Percentiles rank a stretch among this genome's conserved stretches.
Evolutionary conservation across 2,329 filamentous ascomycete genomes (phyloP).

Genomic region (Penicillium palitans): DNA sequence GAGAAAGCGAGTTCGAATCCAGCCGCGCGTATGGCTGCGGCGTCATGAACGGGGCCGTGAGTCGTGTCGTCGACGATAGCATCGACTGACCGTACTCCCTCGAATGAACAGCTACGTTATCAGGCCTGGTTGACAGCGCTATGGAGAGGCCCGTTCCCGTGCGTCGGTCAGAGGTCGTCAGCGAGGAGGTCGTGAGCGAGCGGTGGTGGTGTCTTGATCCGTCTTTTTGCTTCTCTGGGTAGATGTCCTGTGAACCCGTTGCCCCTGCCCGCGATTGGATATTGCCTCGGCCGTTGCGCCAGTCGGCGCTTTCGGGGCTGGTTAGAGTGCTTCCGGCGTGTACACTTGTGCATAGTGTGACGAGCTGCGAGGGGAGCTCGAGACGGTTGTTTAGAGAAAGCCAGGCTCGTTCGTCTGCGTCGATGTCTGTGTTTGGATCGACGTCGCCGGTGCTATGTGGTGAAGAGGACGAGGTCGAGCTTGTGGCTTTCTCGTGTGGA

Average conservation of each 20-base stretch:
- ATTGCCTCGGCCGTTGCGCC: background rate
- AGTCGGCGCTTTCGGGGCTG: conserved; percentile 12
- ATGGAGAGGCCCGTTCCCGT: conserved; percentile 17
- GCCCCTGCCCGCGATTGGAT: conserved; percentile 13
- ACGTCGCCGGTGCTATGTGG: conserved; percentile 25
- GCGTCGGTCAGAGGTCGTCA: conserved; percentile 19
- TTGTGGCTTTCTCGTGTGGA: conserved; percentile 19
- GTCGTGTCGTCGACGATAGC: conserved; percentile 13
- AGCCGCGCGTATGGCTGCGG: conserved; percentile 17
- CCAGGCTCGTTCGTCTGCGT: conserved; percentile 41
- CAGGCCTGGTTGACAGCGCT: conserved; percentile 22
- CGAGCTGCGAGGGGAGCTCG: conserved; percentile 38
- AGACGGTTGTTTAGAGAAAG: conserved; percentile 41
- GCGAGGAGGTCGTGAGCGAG: conserved; percentile 36
- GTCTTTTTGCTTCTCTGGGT: background rate
- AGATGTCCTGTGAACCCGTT: conserved; percentile 1
- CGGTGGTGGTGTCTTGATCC: conserved; percentile 33
- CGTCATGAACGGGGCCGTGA: conserved; percentile 19
- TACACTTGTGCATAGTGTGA: conserved; percentile 19
- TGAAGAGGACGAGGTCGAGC: conserved; percentile 29
- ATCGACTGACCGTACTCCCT: conserved; percentile 5
- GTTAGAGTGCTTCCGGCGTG: conserved; percentile 8
- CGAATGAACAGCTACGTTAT: conserved; percentile 4
- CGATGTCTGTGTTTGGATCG: conserved; percentile 13
- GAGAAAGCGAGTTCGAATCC: conserved; percentile 3